These are phyloP conservation scores for Dendrocalamus latiflorus DNA, from an alignment of 202 grass and related monocot genomes.

Conservation along the genomic window DNA sequence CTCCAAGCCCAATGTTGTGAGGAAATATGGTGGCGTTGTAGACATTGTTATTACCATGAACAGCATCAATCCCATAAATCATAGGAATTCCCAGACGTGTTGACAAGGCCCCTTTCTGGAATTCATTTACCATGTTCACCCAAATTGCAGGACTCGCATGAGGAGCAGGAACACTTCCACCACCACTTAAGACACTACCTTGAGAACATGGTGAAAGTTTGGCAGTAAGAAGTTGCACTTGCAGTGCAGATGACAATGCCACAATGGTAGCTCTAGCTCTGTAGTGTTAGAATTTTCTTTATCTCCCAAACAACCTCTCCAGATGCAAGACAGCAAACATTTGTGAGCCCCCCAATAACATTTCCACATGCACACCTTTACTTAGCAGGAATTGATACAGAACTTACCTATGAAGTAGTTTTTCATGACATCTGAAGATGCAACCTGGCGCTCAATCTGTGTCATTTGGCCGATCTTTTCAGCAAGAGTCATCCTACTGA, in stretches of 20 bases:
- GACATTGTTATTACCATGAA: conserved; percentile 98
- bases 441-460: conserved; percentile 81
- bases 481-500: conserved; percentile 86
- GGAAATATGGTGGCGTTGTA: conserved; percentile 96
- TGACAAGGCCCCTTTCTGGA: conserved; percentile 84
- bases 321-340: neutral
- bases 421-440: conserved; percentile 82
- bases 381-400: neutral
- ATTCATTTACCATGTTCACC: conserved; percentile 95
- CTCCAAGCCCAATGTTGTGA: conserved; percentile 94
- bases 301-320: neutral
- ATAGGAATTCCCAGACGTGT: conserved; percentile 88
- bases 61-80: conserved; percentile 98
- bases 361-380: neutral
- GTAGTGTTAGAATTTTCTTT: neutral
- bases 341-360: neutral
- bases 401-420: conserved; percentile 83
- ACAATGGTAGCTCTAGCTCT: neutral
- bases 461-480: conserved; percentile 62
- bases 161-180: conserved; percentile 87
- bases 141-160: conserved; percentile 75
- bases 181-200: conserved; percentile 96
- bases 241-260: conserved; percentile 13
- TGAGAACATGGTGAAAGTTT: neutral
- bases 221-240: conserved; percentile 13